Percentiles rank a stretch among this genome's conserved stretches.
phyloP scores from a whole-genome alignment of 305 asterid genomes.

The Salvia sclarea region DNA sequence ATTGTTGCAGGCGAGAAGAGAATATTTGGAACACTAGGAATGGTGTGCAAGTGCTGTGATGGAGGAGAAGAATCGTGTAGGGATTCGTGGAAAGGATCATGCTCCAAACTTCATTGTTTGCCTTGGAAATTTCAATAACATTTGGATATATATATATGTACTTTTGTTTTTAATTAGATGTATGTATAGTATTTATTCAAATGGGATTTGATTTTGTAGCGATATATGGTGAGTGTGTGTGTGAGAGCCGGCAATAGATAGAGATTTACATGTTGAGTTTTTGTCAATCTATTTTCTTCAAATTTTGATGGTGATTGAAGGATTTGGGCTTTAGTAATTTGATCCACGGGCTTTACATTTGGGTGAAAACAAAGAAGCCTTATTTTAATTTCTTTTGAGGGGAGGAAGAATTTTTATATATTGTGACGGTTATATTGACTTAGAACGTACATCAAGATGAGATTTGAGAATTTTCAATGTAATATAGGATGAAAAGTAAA shows the following conservation, averaged over 20 bases:
- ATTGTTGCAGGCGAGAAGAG: constrained; percentile 32
- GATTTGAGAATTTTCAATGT: not conserved
- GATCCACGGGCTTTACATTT: not conserved
- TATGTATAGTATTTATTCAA: not conserved
- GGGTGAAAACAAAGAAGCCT: too few relatives aligned
- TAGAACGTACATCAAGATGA: not conserved
- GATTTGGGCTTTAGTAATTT: not conserved
- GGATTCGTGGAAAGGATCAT: constrained; percentile 47
- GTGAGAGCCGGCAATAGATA: not conserved
- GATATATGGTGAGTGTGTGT: not conserved
- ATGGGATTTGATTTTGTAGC: not conserved
- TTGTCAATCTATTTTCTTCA: not conserved
- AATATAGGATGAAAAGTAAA: not conserved
- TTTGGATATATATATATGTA: too few relatives aligned
- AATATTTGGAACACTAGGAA: constrained; percentile 43
- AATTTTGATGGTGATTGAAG: not conserved
- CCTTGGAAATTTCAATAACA: constrained; percentile 47
- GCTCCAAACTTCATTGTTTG: constrained; percentile 49
- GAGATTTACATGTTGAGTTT: not conserved
- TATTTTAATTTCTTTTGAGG: too few relatives aligned
- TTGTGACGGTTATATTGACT: not conserved
- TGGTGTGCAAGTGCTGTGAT: constrained; percentile 65
- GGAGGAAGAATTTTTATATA: too few relatives aligned
- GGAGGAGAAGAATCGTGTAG: constrained; percentile 35
- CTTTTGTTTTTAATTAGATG: too few relatives aligned